Conservation (phyloP, 176 grass and related monocot genomes). For the Puccinellia tenuiflora region DNA sequence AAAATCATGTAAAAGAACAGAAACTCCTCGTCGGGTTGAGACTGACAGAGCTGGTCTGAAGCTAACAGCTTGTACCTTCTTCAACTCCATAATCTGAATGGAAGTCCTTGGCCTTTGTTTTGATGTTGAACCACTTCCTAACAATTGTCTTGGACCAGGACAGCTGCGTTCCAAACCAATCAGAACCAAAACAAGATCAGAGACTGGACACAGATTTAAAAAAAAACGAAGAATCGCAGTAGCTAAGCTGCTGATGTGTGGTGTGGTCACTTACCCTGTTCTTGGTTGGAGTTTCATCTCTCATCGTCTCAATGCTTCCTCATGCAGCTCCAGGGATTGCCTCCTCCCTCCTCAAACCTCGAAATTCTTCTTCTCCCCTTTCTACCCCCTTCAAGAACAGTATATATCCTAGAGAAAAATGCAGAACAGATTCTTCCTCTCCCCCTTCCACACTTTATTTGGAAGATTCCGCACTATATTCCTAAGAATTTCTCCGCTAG, state of each 20-base stretch:
- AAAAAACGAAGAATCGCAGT: background rate
- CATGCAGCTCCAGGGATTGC: slow-evolving; percentile 44
- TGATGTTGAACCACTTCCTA: slow-evolving; percentile 98
- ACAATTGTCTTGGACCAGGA: slow-evolving; percentile 91
- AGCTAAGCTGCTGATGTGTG: background rate
- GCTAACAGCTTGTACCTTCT: slow-evolving; percentile 48
- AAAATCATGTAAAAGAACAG: background rate
- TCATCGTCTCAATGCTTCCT: slow-evolving; percentile 72
- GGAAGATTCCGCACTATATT: slow-evolving; percentile 12
- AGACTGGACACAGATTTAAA: background rate
- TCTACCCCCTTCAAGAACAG: background rate
- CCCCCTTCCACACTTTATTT: background rate
- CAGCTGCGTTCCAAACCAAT: slow-evolving; percentile 58
- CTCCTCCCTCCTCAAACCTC: slow-evolving; percentile 24
- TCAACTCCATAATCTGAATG: slow-evolving; percentile 54
- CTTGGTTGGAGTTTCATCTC: slow-evolving; percentile 75
- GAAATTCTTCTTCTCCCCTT: background rate
- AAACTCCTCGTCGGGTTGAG: background rate
- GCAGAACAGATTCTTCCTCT: slow-evolving; percentile 27
- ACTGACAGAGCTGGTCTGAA: background rate
- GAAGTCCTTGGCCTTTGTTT: slow-evolving; percentile 76
- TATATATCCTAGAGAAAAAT: background rate
- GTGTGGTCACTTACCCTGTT: slow-evolving; percentile 50
- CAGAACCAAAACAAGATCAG: slow-evolving; percentile 20
- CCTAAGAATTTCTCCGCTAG: background rate